A percentile compares a stretch with the other conserved stretches of the same genome.
Evolutionary conservation across 495 filamentous ascomycete genomes (phyloP).

Genomic region (Pyrenula aspistea): DNA sequence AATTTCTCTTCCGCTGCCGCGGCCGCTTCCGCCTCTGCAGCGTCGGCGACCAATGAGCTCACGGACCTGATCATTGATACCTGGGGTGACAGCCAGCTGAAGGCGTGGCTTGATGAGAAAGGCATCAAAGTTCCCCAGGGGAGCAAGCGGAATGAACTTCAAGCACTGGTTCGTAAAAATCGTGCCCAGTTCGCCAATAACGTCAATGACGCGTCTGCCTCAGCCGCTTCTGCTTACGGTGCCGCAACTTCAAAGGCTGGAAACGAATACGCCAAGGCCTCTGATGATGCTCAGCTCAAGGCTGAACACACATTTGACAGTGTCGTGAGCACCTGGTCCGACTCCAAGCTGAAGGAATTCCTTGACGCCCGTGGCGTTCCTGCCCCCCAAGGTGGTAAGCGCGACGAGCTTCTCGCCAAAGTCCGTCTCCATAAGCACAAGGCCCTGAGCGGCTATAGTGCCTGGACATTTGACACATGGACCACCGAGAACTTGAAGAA

Average conservation of each 20-base stretch:
- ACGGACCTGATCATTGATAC: slow-evolving; percentile 76
- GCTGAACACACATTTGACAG: slow-evolving; percentile 55
- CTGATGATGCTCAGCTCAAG: slow-evolving; percentile 53
- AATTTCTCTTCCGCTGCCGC: slow-evolving; percentile 45
- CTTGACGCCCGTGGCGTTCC: slow-evolving; percentile 43
- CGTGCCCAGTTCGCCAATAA: slow-evolving; percentile 62
- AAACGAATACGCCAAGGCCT: slow-evolving; percentile 66
- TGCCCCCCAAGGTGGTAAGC: slow-evolving; percentile 64
- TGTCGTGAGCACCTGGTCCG: slow-evolving; percentile 56
- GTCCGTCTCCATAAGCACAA: slow-evolving; percentile 64
- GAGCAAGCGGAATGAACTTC: slow-evolving; percentile 75
- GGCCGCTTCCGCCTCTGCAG: slow-evolving; percentile 52
- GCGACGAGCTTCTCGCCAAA: slow-evolving; percentile 65
- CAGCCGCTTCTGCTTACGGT: slow-evolving; percentile 54
- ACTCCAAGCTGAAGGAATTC: slow-evolving; percentile 63
- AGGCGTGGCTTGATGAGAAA: slow-evolving; percentile 68
- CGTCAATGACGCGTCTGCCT: slow-evolving; percentile 37
- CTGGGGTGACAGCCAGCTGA: slow-evolving; percentile 75
- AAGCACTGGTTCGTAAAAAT: slow-evolving; percentile 85
- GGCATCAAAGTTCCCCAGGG: slow-evolving; percentile 79
- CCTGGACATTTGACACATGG: slow-evolving; percentile 81
- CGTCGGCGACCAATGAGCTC: slow-evolving; percentile 54
- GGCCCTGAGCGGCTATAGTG: slow-evolving; percentile 55
- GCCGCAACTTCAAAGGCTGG: slow-evolving; percentile 76
- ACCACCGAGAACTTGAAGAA: slow-evolving; percentile 63